phyloP scores from a whole-genome alignment of 2,329 filamentous ascomycete species.

The Epichloe scottii region DNA sequence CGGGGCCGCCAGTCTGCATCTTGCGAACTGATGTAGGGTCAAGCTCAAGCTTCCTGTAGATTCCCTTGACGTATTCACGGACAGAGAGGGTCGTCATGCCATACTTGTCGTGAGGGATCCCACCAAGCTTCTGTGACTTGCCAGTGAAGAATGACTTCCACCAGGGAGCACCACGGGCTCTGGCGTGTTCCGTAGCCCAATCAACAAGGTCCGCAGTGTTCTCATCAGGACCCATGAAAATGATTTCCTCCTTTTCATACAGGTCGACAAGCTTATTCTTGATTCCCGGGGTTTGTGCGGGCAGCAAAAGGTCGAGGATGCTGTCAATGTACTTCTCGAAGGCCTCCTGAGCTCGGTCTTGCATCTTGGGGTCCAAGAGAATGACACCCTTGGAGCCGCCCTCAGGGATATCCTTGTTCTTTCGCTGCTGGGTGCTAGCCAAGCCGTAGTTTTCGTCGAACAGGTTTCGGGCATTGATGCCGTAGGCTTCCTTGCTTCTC shows the following conservation, averaged over 20 bases:
- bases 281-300: conserved; percentile 84
- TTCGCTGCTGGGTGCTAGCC: conserved; percentile 95
- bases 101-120: conserved; percentile 91
- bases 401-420: conserved; percentile 99
- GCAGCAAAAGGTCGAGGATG: conserved; percentile 86
- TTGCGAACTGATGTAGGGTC: conserved; percentile 78
- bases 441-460: conserved; percentile 99
- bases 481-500: conserved; percentile 86
- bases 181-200: conserved; percentile 96
- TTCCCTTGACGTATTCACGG: conserved; percentile 88
- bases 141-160: conserved; percentile 99
- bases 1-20: conserved; percentile 94
- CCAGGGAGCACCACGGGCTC: conserved; percentile 79
- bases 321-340: conserved; percentile 99
- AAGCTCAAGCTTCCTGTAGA: conserved; percentile 90
- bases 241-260: conserved; percentile 87
- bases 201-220: conserved; percentile 95
- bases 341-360: conserved; percentile 81
- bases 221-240: conserved; percentile 98
- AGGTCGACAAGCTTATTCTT: conserved; percentile 97
- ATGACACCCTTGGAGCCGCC: conserved; percentile 97
- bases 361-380: conserved; percentile 82
- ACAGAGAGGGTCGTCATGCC: conserved; percentile 98
- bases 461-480: conserved; percentile 88
- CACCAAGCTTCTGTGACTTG: conserved; percentile 89